Evolutionary conservation across 371 early-diverging fungal genomes (phyloP).

Genomic region (Fennellomyces sp.): DNA sequence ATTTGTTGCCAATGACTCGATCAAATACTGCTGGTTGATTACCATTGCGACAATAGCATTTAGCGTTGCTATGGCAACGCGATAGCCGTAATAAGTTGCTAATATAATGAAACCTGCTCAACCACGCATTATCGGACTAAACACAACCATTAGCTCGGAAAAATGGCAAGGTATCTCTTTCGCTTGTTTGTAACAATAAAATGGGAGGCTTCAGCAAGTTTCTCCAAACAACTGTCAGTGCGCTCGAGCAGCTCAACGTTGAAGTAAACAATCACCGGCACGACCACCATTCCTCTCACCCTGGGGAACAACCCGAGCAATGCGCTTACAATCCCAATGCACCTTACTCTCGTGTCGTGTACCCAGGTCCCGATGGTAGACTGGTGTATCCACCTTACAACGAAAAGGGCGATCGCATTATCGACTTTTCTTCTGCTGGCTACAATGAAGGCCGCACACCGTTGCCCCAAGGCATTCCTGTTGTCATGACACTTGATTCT

Average conservation of each 20-base stretch:
- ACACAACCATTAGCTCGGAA: too few species aligned
- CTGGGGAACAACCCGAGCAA: neutral
- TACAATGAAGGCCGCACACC: slow-evolving; percentile 49
- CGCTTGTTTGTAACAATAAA: too few species aligned
- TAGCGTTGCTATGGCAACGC: too few species aligned
- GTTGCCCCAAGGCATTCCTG: slow-evolving; percentile 18
- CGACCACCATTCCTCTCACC: too few species aligned
- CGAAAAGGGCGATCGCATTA: slow-evolving; percentile 40
- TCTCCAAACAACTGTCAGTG: slow-evolving; percentile 9
- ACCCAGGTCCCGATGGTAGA: slow-evolving; percentile 17
- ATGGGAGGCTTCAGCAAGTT: slow-evolving; percentile 14
- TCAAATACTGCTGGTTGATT: too few species aligned
- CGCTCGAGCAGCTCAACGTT: slow-evolving; percentile 11
- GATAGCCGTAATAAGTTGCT: too few species aligned
- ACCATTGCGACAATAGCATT: too few species aligned
- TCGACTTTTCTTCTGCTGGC: slow-evolving; percentile 53
- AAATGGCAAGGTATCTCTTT: too few species aligned
- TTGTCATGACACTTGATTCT: slow-evolving; percentile 24
- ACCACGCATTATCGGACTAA: too few species aligned
- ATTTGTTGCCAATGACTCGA: too few species aligned
- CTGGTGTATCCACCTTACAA: slow-evolving; percentile 47
- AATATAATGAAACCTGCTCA: too few species aligned
- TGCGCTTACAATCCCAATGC: neutral
- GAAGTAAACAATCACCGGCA: slow-evolving; percentile 3
- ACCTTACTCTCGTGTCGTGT: slow-evolving; percentile 9